Evolutionary conservation across 257 asterid species (phyloP), one percentile per base, ranked within the genome.

Genomic region (Pogostemon cablin): DNA sequence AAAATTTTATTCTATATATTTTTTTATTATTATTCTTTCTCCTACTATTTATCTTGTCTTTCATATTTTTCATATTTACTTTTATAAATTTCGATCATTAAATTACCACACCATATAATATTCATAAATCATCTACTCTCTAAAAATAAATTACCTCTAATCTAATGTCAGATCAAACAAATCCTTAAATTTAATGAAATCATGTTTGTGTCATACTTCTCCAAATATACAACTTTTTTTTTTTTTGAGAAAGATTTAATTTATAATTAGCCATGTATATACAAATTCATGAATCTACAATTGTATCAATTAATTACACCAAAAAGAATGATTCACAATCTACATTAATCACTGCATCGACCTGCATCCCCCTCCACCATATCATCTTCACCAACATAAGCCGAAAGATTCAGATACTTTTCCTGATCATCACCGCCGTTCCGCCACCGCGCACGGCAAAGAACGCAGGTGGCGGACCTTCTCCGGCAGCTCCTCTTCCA

Each of bases 401-500:
- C 91, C 43, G 97, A 85, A 5, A 93, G 84, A 69, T 93, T 93
- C 88, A 93, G 69, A 74, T 93, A 93, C 88, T 73, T 86, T 7
- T 86, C 90, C 11, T 78, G 86, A 58, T 86, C 91, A 48, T 80
- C 48, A 60, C 86, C 74, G 68, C 85, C 72, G 75, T 73, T 84
- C 64, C 93, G 86, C 96, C 97, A 91, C 89, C 88, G 83, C 50
- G 98, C 90, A 7, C 98, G 96, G 81, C 99, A 93, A 62, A 93
- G 88, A 68, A 91, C 99, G 72, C 99, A 93, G 25, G 92, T 86
- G 37, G 86, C 71, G 0, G 87, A 82, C 68, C 96, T 74, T 68
- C 95, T 88, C 74, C 96, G 84, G 78, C 87, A 83, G 65, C 86
- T 86, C 77, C 77, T 89, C 85, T 86, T 87, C 99, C 99, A 93